phyloP scores from a whole-genome alignment of 768 basidiomycete species.

The Boletus sp. region DNA sequence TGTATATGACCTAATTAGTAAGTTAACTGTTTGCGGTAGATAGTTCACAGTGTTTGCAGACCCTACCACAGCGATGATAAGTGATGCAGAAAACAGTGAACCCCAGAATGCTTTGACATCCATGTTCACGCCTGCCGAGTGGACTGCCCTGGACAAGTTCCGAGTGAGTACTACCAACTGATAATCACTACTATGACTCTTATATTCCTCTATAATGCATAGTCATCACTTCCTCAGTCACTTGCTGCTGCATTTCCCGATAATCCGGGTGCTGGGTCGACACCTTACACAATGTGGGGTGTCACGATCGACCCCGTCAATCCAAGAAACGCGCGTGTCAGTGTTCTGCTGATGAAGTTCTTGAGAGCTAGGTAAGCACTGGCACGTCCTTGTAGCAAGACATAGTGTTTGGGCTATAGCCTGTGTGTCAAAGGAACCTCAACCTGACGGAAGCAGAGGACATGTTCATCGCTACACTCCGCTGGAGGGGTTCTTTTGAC shows the following conservation, averaged over 20 bases:
- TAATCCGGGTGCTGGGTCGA: constrained; percentile 47
- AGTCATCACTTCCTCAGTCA: constrained; percentile 47
- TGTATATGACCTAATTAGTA: no score
- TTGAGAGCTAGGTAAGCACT: constrained; percentile 50
- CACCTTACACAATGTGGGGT: constrained; percentile 66
- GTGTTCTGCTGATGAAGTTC: constrained; percentile 81
- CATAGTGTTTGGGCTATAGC: not conserved
- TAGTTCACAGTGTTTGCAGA: no score
- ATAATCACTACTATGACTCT: not conserved
- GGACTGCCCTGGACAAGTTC: constrained; percentile 66
- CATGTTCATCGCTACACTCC: constrained; percentile 68
- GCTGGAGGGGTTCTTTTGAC: constrained; percentile 69
- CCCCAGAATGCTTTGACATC: constrained; percentile 69
- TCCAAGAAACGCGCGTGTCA: constrained; percentile 60
- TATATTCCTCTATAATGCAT: not conserved
- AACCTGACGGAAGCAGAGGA: constrained; percentile 51
- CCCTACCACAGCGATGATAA: not conserved
- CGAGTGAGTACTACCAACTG: constrained; percentile 43
- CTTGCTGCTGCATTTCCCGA: constrained; percentile 62
- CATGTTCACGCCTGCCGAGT: constrained; percentile 70
- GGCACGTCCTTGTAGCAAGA: not conserved
- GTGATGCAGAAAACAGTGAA: constrained; percentile 37
- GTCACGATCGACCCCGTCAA: constrained; percentile 60
- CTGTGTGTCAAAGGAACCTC: constrained; percentile 44
- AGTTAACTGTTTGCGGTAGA: no score